Conservation (phyloP, 768 basidiomycete species). For the Mycena filopes region DNA sequence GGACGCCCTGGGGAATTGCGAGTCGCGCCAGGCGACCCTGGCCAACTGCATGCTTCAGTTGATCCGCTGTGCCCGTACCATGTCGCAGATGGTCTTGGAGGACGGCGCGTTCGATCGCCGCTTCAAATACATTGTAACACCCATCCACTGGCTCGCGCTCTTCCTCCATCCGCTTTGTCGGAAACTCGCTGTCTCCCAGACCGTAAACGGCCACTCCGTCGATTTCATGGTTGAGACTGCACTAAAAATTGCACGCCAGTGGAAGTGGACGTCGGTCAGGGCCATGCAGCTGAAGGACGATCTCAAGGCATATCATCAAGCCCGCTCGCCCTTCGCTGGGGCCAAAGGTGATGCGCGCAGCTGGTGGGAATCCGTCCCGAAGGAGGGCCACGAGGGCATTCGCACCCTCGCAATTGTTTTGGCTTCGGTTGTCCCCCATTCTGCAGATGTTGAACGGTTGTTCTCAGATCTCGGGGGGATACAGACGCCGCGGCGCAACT, state of each 20-base stretch:
- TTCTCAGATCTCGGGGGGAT: conserved; percentile 36
- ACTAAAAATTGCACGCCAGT: conserved; percentile 36
- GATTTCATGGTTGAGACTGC: conserved; percentile 36
- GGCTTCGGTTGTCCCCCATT: conserved; percentile 35
- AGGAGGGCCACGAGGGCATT: conserved; percentile 21
- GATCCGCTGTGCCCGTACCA: conserved; percentile 36
- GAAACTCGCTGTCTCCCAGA: conserved; percentile 4
- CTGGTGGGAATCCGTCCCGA: conserved; percentile 41
- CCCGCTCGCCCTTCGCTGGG: conserved; percentile 37
- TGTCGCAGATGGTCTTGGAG: conserved; percentile 33
- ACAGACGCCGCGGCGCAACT: conserved; percentile 31
- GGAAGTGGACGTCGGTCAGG: conserved; percentile 38
- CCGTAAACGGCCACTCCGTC: conserved; percentile 32
- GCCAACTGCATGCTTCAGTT: conserved; percentile 50
- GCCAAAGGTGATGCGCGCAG: conserved; percentile 30
- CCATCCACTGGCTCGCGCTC: background rate
- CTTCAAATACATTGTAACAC: background rate
- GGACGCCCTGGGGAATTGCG: too few species aligned
- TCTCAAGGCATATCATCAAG: conserved; percentile 37
- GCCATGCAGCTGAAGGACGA: conserved; percentile 36
- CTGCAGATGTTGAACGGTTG: conserved; percentile 38
- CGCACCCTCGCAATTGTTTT: conserved; percentile 32
- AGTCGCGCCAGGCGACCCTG: conserved; percentile 34
- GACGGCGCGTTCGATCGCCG: background rate
- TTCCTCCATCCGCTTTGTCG: background rate